Base-by-base conservation (phyloP, 2,329 filamentous ascomycete genomes). In the Lithohypha guttulata region DNA sequence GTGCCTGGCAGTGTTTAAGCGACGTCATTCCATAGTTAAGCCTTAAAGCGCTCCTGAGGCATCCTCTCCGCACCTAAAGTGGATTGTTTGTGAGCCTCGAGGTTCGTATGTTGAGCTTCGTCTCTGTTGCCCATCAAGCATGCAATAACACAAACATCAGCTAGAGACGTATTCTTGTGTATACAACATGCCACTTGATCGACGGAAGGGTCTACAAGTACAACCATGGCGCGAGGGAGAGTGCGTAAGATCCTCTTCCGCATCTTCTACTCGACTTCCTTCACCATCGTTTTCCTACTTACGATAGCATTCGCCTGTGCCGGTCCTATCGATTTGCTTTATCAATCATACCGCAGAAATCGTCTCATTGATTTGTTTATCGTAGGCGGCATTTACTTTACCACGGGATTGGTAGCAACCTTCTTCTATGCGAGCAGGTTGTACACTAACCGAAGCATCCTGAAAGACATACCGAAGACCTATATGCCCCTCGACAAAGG, bases 401-500 rank as follows among this genome's bases (percentile, higher is more conserved):
- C 85, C 33, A 85, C 84, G 10, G 66, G 81, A 31, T 45, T 83
- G 31, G 63, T 86, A 38, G 73, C 84, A 29, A 60, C 75, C 30
- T 76, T 93, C 52, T 75, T 95, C 53, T 95, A 93, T 59, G 73
- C 79, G 40, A 75, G 78, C 38, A 73, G 91, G n/a, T 73, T 95
- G 14, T 95, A 89, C 61, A 84, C 89, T 38, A 93, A 84, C 54
- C 77, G 84, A 46, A 81, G 73, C 31, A 77, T 83, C 6, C 70
- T 96, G 6, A 75, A 79, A 13, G 79, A 76, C 3, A 94, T 98
- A 43, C 91, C 91, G 1, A 91, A 89, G 59, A 67, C 75, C 39
- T 93, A 84, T 73, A 74, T 94, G 11, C 87, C 87, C 0, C 70
- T 94, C 46, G 84, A 91, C 51, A 83, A 84, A 56, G 82, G 81